Base-by-base conservation (phyloP, 179 eudicot species). In the Carnegiea gigantea region DNA sequence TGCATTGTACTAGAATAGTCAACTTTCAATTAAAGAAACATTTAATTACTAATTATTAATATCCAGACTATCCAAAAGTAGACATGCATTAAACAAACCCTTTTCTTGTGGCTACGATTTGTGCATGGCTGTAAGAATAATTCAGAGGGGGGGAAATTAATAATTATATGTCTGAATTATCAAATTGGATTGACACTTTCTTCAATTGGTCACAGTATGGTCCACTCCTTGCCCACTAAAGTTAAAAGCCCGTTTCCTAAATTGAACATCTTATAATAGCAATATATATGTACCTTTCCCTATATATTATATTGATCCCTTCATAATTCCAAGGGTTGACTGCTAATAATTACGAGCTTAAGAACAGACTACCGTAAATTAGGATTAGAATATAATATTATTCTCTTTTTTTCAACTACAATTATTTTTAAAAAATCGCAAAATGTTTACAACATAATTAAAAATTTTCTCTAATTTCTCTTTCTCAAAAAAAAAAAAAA, bases 161-260 rank as follows among this genome's bases (percentile, higher is more conserved):
- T 40, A 62, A 6, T 7, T n/a, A 7, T n/a, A 23, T 62, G 2
- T 40, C 44, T 7, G 9, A 21, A 6, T 60, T 62, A 48, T 74
- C 76, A 60, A 73, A 81, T 53, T 74, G 44, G 85, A 64, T 73
- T 73, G 71, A 73, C 79, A 83, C 82, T 83, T 73, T 71, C 73
- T 79, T 38, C 79, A 74, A 62, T 79, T 83, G 75, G 79, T 65
- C 71, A 3, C 71, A 3, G 17, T 20, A 28, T 83, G 67, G 80
- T 64, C 82, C 76, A 51, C 67, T n/a, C 11, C 14, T n/a, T 43
- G 64, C 81, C 46, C 64, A 20, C 71, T 51, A 67, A 83, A 49
- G 76, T 38, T 53, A 75, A 70, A 30, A 38, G 4, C 5, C 18
- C 11, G 6, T 83, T 74, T 62, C 82, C 85, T 40, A 75, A 74